These are phyloP conservation scores for Rhynchosporium graminicola DNA, from an alignment of 2,329 filamentous ascomycete species.

Conservation along the genomic window DNA sequence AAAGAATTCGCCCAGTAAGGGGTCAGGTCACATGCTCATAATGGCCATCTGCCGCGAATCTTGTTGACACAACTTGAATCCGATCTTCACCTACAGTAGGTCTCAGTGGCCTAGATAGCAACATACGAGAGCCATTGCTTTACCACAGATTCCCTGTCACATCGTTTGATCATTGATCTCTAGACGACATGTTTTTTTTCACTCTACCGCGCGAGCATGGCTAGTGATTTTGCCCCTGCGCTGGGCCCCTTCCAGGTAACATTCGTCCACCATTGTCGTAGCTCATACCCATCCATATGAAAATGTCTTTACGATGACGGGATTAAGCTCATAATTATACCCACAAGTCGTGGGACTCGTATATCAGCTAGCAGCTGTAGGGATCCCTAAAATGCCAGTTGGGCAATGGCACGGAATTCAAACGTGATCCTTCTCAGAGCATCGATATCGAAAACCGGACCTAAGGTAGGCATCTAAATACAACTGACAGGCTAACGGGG, in stretches of 20 bases:
- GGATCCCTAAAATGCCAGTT: neutral
- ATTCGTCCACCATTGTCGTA: no score
- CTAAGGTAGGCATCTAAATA: neutral
- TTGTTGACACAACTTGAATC: slow-evolving; percentile 52
- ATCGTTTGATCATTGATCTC: neutral
- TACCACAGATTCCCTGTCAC: neutral
- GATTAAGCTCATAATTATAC: neutral
- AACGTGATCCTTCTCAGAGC: neutral
- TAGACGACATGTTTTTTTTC: no score
- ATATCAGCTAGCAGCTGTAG: neutral
- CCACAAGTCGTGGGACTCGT: neutral
- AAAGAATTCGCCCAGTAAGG: no score
- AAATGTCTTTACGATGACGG: no score
- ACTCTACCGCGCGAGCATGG: no score
- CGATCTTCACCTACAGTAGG: slow-evolving; percentile 55
- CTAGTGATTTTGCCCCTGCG: no score
- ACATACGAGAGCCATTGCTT: neutral
- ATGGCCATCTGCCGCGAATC: slow-evolving; percentile 47
- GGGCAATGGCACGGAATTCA: neutral
- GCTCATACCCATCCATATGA: no score
- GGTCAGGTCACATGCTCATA: no score
- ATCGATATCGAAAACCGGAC: neutral
- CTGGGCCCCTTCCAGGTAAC: no score
- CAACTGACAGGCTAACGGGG: no score
- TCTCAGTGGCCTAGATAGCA: slow-evolving; percentile 45